Base-by-base conservation (phyloP, 352 stramenopile genomes). In the Pythium phragmitis region DNA sequence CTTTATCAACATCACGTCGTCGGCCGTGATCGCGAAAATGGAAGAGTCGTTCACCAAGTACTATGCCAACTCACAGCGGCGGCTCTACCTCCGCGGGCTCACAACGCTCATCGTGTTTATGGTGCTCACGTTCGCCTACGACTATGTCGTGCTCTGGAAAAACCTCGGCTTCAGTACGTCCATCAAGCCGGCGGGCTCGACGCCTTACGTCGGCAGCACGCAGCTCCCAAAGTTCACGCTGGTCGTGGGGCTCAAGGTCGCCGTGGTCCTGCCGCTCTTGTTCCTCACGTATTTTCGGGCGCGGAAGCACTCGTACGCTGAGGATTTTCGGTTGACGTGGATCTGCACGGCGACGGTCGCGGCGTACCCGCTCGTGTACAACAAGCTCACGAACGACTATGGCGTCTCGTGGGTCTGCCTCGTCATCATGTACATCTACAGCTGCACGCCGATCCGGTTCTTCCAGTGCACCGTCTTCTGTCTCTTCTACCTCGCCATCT, bases 371-470 rank as follows among this genome's bases (percentile, higher is more conserved):
- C 69, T 93, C 21, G 73, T 83, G 46, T 93, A 90, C 77, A 93
- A 93, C 76, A 91, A 91, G 45, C 69, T 91, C 49, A 93, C 84
- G 2, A 84, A 87, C 59, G 82, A 91, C 68, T 89, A 91, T 30
- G 85, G 85, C 50, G 82, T 93, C 16, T 91, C 85, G 14, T 91
- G 85, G 80, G 75, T 91, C 28, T 93, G 82, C 36, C 67, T 94
- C 26, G 73, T 91, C 26, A 89, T 94, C 65, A 91, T 92, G 84
- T 91, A 91, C 68, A 77, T 92, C 46, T 92, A 92, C 70, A 89
- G 77, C 70, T 92, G 79, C 66, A 89, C 84, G 21, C 84, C 82
- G 16, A 87, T 94, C 50, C 73, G 81, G 21, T 94, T 94, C 63
- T 91, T 91, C 57, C 80, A 79, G n/a, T 86, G 80, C 53, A 86